These are phyloP conservation scores for Aspergillus pseudoterreus DNA, from an alignment of 2,329 filamentous ascomycete species.

Conservation along the genomic window DNA sequence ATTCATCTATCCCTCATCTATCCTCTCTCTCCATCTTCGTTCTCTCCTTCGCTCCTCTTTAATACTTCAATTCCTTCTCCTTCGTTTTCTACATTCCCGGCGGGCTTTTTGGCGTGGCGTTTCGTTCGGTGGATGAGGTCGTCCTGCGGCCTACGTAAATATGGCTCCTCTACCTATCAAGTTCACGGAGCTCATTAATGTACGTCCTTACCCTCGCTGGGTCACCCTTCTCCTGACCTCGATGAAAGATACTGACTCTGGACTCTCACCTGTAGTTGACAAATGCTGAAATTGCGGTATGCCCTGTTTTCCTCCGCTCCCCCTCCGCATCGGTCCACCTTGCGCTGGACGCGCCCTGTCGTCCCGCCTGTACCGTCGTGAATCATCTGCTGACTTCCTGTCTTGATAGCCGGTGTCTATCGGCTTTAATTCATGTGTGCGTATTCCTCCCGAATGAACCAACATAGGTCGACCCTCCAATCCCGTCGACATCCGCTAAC, in stretches of 20 bases:
- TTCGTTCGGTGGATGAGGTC: conserved; percentile 41
- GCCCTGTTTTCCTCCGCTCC: conserved; percentile 25
- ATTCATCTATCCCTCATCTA: conserved; percentile 2
- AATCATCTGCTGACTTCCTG: conserved; percentile 23
- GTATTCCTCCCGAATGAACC: conserved; percentile 30
- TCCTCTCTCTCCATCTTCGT: conserved; percentile 15
- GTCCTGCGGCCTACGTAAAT: conserved; percentile 42
- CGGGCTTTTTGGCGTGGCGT: conserved; percentile 35
- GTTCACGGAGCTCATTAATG: conserved; percentile 86
- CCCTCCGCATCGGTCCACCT: conserved; percentile 7
- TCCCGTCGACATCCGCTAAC: conserved; percentile 14
- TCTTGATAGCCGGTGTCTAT: conserved; percentile 62
- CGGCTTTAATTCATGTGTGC: conserved; percentile 83
- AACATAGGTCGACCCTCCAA: background rate
- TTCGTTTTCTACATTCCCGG: conserved; percentile 16
- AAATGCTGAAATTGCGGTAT: conserved; percentile 52
- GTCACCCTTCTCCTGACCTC: background rate
- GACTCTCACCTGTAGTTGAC: conserved; percentile 44
- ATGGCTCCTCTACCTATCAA: conserved; percentile 76
- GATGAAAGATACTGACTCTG: conserved; percentile 28
- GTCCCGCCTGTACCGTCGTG: conserved; percentile 1
- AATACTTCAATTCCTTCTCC: conserved; percentile 18
- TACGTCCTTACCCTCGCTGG: conserved; percentile 42
- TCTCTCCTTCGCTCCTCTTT: conserved; percentile 14
- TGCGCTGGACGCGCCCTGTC: background rate